phyloP scores from a whole-genome alignment of 2,329 filamentous ascomycete genomes.

The Beauveria scarabaeidicola region DNA sequence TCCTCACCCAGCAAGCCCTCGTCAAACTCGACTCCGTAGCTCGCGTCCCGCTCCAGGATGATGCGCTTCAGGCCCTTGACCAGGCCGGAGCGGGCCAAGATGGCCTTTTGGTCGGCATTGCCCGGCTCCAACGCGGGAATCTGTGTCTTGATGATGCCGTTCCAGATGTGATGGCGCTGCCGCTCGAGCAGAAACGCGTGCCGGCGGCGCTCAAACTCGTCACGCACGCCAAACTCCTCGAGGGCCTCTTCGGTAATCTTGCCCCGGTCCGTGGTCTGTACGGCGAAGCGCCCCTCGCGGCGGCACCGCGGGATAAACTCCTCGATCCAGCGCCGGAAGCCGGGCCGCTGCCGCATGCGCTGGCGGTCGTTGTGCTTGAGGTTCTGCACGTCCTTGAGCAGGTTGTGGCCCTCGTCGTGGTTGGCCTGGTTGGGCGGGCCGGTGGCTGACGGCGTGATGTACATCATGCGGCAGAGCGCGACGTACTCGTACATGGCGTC shows the following conservation, averaged over 20 bases:
- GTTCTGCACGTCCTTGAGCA: slow-evolving; percentile 23
- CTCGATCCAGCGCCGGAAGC: slow-evolving; percentile 53
- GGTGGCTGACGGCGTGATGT: slow-evolving; percentile 24
- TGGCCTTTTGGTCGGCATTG: slow-evolving; percentile 17
- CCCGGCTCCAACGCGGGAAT: slow-evolving; percentile 21
- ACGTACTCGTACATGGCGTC: slow-evolving; percentile 56
- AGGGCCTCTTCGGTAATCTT: slow-evolving; percentile 46
- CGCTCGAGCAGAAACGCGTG: slow-evolving; percentile 32
- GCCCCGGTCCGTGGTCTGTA: slow-evolving; percentile 27
- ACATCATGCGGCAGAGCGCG: slow-evolving; percentile 50
- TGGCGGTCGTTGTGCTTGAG: slow-evolving; percentile 48
- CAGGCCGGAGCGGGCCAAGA: slow-evolving; percentile 25
- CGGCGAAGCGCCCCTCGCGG: slow-evolving; percentile 27
- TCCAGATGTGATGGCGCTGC: slow-evolving; percentile 35
- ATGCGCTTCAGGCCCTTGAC: slow-evolving; percentile 40
- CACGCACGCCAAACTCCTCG: slow-evolving; percentile 35
- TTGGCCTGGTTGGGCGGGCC: neutral
- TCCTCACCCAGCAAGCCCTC: slow-evolving; percentile 23
- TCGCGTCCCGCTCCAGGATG: slow-evolving; percentile 35
- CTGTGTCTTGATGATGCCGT: slow-evolving; percentile 32
- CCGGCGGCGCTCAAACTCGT: slow-evolving; percentile 36
- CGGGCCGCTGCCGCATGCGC: slow-evolving; percentile 44
- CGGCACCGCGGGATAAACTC: slow-evolving; percentile 52
- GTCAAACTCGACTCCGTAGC: slow-evolving; percentile 26
- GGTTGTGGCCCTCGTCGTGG: slow-evolving; percentile 5